A percentile compares a stretch with the other conserved stretches of the same genome.
Conservation (phyloP, 2,329 filamentous ascomycete species). For the Aspergillus sp. region DNA sequence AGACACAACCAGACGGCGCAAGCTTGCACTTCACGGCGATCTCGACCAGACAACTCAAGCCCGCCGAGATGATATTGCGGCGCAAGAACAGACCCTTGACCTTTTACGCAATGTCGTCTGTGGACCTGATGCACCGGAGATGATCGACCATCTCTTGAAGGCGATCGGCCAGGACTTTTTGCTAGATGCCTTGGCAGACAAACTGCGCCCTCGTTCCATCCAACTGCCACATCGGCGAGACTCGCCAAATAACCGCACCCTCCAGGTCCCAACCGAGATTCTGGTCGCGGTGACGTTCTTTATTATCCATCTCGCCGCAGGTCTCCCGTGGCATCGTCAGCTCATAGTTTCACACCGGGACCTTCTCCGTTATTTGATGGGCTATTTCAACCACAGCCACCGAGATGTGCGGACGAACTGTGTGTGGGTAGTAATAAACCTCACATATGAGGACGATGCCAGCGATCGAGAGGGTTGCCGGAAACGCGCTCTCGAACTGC, state of each 20-base stretch:
- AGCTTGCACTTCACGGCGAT: conserved; percentile 60
- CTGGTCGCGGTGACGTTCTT: conserved; percentile 77
- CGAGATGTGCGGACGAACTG: conserved; percentile 73
- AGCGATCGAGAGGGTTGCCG: conserved; percentile 65
- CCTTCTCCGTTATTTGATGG: conserved; percentile 69
- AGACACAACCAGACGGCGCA: conserved; percentile 41
- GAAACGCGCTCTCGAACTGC: conserved; percentile 67
- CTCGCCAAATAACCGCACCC: conserved; percentile 25
- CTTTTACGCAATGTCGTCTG: conserved; percentile 88
- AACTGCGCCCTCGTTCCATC: conserved; percentile 60
- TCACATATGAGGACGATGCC: conserved; percentile 78
- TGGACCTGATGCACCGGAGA: conserved; percentile 59
- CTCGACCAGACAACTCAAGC: conserved; percentile 66
- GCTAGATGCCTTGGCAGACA: conserved; percentile 77
- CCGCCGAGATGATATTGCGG: conserved; percentile 73
- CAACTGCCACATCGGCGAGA: conserved; percentile 34
- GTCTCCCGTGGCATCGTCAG: conserved; percentile 73
- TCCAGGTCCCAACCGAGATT: conserved; percentile 58
- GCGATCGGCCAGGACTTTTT: conserved; percentile 74
- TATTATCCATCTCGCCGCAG: conserved; percentile 84
- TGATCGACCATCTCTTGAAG: conserved; percentile 82
- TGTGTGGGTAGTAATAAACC: conserved; percentile 81
- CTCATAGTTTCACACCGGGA: conserved; percentile 74
- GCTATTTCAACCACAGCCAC: conserved; percentile 71
- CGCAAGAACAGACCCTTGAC: conserved; percentile 88